phyloP scores from a whole-genome alignment of 306 rosid species.

The Prunus armeniaca region DNA sequence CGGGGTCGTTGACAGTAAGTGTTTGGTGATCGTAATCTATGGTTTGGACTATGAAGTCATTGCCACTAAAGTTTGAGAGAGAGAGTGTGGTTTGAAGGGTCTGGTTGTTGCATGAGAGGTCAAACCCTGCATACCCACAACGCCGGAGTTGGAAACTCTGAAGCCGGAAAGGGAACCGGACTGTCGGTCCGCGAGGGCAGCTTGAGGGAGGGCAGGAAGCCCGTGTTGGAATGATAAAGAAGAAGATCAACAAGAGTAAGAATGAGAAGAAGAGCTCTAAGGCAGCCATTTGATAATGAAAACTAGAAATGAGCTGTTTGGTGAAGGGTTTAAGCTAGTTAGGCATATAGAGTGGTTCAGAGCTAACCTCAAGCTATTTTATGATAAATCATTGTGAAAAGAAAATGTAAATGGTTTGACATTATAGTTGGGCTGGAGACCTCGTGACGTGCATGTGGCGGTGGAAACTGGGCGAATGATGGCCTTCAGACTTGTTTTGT shows the following conservation, averaged over 20 bases:
- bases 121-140: constrained; percentile 19
- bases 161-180: constrained; percentile 39
- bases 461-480: neutral
- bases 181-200: neutral
- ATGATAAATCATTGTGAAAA: neutral
- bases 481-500: neutral
- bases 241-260: constrained; percentile 11
- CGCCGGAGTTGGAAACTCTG: neutral
- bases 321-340: neutral
- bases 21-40: constrained; percentile 19
- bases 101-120: constrained; percentile 21
- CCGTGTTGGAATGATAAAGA: constrained; percentile 9
- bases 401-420: neutral
- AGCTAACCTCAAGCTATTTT: neutral
- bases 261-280: neutral
- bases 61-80: constrained; percentile 24
- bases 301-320: neutral
- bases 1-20: constrained; percentile 22
- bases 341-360: neutral
- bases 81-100: constrained; percentile 18
- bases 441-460: neutral
- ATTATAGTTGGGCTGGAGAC: neutral
- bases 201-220: constrained; percentile 11
- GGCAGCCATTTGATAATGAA: constrained; percentile 5
- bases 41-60: neutral